phyloP scores from a whole-genome alignment of 768 basidiomycete species.

The Phanerochaete carnosa region DNA sequence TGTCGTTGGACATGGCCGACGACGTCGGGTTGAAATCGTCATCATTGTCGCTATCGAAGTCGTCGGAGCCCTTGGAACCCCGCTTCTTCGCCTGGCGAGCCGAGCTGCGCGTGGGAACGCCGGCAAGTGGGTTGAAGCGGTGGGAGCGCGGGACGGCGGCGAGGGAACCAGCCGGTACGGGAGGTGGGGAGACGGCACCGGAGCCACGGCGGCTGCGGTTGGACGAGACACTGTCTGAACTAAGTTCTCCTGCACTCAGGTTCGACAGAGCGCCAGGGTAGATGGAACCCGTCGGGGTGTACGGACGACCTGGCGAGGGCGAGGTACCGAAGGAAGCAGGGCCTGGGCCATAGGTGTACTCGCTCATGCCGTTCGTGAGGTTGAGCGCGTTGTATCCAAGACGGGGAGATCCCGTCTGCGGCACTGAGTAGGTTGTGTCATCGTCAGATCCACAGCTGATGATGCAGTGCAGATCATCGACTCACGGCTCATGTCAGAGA shows the following conservation, averaged over 20 bases:
- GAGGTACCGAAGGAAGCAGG: constrained; percentile 47
- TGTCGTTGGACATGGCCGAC: constrained; percentile 48
- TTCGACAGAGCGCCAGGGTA: constrained; percentile 73
- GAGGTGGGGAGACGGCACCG: constrained; percentile 51
- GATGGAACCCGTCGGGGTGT: constrained; percentile 67
- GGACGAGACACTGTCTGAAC: constrained; percentile 67
- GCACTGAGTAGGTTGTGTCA: constrained; percentile 35
- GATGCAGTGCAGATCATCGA: constrained; percentile 19
- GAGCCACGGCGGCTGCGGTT: constrained; percentile 67
- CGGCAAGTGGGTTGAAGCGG: constrained; percentile 71
- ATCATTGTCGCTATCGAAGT: constrained; percentile 70
- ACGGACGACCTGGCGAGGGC: constrained; percentile 52
- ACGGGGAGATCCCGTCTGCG: constrained; percentile 51
- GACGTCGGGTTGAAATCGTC: constrained; percentile 67
- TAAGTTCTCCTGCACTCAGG: constrained; percentile 66
- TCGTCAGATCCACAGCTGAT: constrained; percentile 10
- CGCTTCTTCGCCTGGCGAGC: constrained; percentile 42
- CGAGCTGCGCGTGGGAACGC: constrained; percentile 49
- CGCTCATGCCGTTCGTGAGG: constrained; percentile 53
- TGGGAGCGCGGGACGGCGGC: constrained; percentile 71
- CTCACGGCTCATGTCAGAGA: constrained; percentile 60
- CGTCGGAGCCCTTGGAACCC: constrained; percentile 38
- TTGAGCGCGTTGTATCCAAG: constrained; percentile 61
- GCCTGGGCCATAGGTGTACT: constrained; percentile 56
- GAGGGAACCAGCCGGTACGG: constrained; percentile 43